Evolutionary conservation across 1,284 basidiomycete genomes (phyloP).

Genomic region (Ustilago curta): DNA sequence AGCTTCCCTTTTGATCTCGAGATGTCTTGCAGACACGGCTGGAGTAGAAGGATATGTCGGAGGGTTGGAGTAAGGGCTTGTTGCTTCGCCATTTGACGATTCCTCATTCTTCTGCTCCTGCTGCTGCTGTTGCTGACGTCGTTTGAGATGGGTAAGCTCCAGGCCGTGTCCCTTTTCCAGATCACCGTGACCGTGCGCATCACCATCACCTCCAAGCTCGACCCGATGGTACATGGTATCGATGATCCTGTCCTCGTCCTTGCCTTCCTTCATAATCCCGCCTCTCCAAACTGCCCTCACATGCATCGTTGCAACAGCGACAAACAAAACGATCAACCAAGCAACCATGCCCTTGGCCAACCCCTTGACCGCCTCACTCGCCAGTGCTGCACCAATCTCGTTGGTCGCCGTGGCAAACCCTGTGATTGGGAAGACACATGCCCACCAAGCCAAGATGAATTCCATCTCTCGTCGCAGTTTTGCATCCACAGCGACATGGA

Average conservation of each 20-base stretch:
- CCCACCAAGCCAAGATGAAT: constrained; percentile 51
- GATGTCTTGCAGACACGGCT: constrained; percentile 5
- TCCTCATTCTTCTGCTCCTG: not conserved
- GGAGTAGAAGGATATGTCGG: constrained; percentile 30
- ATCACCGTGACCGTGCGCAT: not conserved
- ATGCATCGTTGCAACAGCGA: constrained; percentile 16
- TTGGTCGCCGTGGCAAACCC: constrained; percentile 36
- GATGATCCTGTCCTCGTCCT: constrained; percentile 47
- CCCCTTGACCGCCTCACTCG: not conserved
- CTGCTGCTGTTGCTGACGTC: not conserved
- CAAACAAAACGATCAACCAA: constrained; percentile 16
- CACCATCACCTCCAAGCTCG: not conserved
- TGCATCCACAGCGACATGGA: not conserved
- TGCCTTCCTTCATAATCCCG: constrained; percentile 29
- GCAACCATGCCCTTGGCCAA: constrained; percentile 28
- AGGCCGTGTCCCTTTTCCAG: not conserved
- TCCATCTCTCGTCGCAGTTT: constrained; percentile 16
- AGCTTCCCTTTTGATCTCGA: not conserved
- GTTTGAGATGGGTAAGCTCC: not conserved
- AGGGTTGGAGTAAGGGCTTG: constrained; percentile 14
- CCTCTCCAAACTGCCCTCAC: constrained; percentile 16
- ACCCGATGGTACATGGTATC: constrained; percentile 26
- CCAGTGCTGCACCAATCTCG: constrained; percentile 17
- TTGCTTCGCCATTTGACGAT: not conserved
- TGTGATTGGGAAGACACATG: constrained; percentile 40